phyloP scores from a whole-genome alignment of 2,329 filamentous ascomycete species.

The Xylariaceae sp. region DNA sequence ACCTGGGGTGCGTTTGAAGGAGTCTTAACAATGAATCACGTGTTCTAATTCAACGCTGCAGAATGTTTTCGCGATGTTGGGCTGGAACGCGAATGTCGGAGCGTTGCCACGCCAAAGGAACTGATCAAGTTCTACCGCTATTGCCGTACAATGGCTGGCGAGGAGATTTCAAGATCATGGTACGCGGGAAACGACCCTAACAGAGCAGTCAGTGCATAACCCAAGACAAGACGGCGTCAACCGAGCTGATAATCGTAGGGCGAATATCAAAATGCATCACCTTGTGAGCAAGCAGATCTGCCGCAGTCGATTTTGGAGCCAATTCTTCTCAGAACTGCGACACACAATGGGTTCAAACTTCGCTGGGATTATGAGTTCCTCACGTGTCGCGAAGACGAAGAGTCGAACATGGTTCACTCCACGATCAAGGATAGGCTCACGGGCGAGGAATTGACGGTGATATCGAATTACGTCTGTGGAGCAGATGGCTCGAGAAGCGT shows the following conservation, averaged over 20 bases:
- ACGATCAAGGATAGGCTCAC: constrained; percentile 35
- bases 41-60: too few species aligned
- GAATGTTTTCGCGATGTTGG: constrained; percentile 42
- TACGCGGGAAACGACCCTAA: constrained; percentile 18
- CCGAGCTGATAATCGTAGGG: constrained; percentile 30
- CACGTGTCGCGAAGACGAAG: constrained; percentile 23
- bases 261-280: constrained; percentile 39
- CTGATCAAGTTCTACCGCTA: constrained; percentile 47
- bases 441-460: constrained; percentile 37
- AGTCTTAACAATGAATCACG: too few species aligned
- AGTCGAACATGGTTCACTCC: constrained; percentile 14
- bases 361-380: constrained; percentile 38
- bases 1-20: too few species aligned
- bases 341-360: constrained; percentile 34
- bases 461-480: constrained; percentile 54
- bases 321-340: constrained; percentile 38
- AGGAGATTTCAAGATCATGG: constrained; percentile 45
- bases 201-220: not conserved
- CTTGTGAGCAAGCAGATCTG: constrained; percentile 39
- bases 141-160: constrained; percentile 48
- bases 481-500: constrained; percentile 46
- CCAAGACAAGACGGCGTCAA: not conserved
- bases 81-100: constrained; percentile 38
- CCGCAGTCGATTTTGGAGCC: constrained; percentile 42
- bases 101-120: constrained; percentile 35